Conservation (phyloP, 208 protist species). For the Leishmania tarentolae region DNA sequence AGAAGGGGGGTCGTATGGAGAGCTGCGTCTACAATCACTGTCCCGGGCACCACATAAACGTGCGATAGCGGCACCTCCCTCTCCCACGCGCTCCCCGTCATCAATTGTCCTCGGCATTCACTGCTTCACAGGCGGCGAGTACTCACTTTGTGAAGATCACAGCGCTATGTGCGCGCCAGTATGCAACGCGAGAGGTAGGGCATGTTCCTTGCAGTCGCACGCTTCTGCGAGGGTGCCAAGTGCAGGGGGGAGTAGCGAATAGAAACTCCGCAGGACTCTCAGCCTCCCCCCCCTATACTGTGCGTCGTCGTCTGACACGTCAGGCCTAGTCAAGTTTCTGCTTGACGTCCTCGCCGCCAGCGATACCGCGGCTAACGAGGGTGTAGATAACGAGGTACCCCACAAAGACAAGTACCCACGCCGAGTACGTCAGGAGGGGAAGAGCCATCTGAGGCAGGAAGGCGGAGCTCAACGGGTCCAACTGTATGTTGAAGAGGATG, state of each 20-base stretch:
- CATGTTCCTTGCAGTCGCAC: neutral
- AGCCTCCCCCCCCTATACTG: neutral
- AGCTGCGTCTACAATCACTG: neutral
- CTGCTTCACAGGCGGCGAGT: neutral
- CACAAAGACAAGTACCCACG: slow-evolving; percentile 22
- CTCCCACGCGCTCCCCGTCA: neutral
- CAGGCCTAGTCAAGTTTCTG: slow-evolving; percentile 4
- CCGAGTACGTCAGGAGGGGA: slow-evolving; percentile 20
- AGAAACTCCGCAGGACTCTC: neutral
- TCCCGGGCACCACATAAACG: neutral
- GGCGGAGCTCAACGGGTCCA: slow-evolving; percentile 26
- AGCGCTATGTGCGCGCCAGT: neutral
- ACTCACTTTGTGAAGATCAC: neutral
- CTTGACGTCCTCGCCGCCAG: neutral
- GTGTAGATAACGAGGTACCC: slow-evolving; percentile 27
- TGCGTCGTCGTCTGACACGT: neutral
- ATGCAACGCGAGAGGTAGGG: neutral
- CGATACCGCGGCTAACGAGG: slow-evolving; percentile 27
- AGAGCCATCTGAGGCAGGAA: slow-evolving; percentile 26
- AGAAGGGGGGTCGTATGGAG: too few species aligned
- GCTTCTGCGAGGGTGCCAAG: neutral
- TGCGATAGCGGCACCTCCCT: neutral
- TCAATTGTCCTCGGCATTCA: neutral
- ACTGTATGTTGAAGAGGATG: slow-evolving; percentile 35
- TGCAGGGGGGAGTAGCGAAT: too few species aligned